Percentiles rank a stretch among this genome's conserved stretches.
phyloP scores from a whole-genome alignment of 2,329 filamentous ascomycete species.

The Penicillium sp. region DNA sequence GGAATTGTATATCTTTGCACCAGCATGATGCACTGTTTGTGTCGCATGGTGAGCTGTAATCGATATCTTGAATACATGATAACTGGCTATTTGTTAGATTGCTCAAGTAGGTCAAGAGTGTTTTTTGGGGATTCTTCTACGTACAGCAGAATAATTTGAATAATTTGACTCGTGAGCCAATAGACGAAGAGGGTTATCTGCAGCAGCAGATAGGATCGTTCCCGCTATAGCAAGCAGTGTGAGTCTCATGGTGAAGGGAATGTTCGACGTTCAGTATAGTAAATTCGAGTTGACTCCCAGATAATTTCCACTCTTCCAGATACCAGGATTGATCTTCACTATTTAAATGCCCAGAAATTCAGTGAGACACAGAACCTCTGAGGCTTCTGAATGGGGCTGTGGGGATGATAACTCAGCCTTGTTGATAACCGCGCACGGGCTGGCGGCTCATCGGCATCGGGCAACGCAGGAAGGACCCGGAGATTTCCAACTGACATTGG shows the following conservation, averaged over 20 bases:
- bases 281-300: not conserved
- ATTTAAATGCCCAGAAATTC: not conserved
- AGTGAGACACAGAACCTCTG: not conserved
- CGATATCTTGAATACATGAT: not conserved
- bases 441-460: not conserved
- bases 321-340: not conserved
- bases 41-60: not conserved
- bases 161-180: not conserved
- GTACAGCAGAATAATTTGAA: not conserved
- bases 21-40: not conserved
- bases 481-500: not conserved
- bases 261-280: not conserved
- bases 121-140: not conserved
- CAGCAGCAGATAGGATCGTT: not conserved
- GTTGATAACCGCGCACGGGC: not conserved
- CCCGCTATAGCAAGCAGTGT: not conserved
- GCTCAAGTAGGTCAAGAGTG: too few relatives aligned
- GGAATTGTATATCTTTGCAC: not conserved
- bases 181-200: not conserved
- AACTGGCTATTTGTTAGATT: not conserved
- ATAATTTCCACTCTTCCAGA: not conserved
- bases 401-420: not conserved
- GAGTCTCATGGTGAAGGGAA: not conserved
- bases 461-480: not conserved
- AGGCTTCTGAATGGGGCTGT: not conserved